Conservation (phyloP, 805 yeast species). For the Pichia eremophila region DNA sequence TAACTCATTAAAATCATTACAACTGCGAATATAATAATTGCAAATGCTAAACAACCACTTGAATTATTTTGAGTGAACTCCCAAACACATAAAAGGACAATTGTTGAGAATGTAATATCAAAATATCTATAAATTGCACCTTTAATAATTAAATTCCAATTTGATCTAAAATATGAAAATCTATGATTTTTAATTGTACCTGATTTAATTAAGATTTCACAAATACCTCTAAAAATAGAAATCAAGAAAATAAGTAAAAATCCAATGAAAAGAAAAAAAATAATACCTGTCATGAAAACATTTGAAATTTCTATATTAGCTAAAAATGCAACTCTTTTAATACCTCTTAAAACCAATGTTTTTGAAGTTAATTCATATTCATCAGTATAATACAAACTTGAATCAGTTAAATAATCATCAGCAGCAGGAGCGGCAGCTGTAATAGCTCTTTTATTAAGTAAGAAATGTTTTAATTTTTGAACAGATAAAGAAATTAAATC, state of each 20-base stretch:
- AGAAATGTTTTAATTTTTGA: slow-evolving; percentile 37
- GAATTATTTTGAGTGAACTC: slow-evolving; percentile 80
- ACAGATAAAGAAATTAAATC: slow-evolving; percentile 72
- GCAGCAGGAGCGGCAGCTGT: slow-evolving; percentile 29
- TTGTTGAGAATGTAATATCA: slow-evolving; percentile 79
- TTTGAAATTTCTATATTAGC: slow-evolving; percentile 82
- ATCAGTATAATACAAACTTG: slow-evolving; percentile 53
- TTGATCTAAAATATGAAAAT: slow-evolving; percentile 66
- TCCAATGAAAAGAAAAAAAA: slow-evolving; percentile 71
- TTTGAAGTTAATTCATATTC: slow-evolving; percentile 59
- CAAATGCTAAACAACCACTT: slow-evolving; percentile 72
- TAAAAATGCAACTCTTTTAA: slow-evolving; percentile 80
- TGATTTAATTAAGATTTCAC: slow-evolving; percentile 53
- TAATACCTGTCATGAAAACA: slow-evolving; percentile 77
- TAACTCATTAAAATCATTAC: slow-evolving; percentile 51
- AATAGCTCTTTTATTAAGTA: slow-evolving; percentile 30
- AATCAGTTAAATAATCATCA: slow-evolving; percentile 38
- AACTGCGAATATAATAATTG: slow-evolving; percentile 57
- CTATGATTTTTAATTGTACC: slow-evolving; percentile 52
- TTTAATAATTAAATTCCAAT: slow-evolving; percentile 79
- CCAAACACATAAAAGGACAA: slow-evolving; percentile 78
- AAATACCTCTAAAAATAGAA: slow-evolving; percentile 56
- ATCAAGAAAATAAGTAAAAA: slow-evolving; percentile 49
- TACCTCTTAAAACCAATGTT: slow-evolving; percentile 79
- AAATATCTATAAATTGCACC: slow-evolving; percentile 83